Evolutionary conservation across 1,284 basidiomycete genomes (phyloP).

Genomic region (Sphaerobolus stellatus): DNA sequence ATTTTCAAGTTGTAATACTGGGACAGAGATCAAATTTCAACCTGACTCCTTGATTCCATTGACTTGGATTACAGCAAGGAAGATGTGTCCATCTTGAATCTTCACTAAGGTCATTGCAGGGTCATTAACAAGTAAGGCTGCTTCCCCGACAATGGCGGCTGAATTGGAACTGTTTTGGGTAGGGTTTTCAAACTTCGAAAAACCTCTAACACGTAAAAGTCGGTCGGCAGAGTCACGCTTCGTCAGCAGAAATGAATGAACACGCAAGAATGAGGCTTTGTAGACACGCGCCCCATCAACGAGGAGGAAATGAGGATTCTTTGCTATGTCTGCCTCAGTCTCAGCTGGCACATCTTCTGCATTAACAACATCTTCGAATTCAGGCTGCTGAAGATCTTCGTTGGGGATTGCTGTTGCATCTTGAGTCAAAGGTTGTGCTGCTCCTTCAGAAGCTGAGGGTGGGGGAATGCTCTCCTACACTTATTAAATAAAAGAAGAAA

Average conservation of each 20-base stretch:
- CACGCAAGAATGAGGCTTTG: background rate
- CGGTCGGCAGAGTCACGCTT: background rate
- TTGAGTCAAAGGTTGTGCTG: too few species aligned
- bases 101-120: background rate
- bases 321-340: background rate
- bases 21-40: too few species aligned
- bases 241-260: background rate
- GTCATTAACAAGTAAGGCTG: background rate
- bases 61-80: background rate
- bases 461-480: too few species aligned
- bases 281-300: background rate
- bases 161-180: background rate
- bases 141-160: background rate
- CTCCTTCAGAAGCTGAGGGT: too few species aligned
- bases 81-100: background rate
- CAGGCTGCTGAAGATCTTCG: background rate
- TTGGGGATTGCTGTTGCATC: too few species aligned
- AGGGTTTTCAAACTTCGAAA: background rate
- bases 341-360: too few species aligned
- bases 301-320: background rate
- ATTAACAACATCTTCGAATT: background rate
- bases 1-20: background rate
- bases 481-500: too few species aligned
- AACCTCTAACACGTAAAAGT: background rate
- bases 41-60: background rate